Conservation (phyloP, 1,284 basidiomycete species). For the Takashimella tepidaria region DNA sequence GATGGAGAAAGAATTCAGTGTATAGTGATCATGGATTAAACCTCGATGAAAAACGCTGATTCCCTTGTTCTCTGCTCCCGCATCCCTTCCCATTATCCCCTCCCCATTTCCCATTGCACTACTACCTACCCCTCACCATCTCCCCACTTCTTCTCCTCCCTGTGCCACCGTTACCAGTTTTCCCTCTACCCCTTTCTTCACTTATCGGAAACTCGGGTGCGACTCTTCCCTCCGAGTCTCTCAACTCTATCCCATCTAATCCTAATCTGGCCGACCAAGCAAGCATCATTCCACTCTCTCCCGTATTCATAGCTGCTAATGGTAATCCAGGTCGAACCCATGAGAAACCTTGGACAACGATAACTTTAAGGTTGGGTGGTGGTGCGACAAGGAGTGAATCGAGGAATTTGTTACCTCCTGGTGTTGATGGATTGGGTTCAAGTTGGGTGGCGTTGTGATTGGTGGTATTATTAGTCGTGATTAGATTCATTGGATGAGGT, state of each 20-base stretch:
- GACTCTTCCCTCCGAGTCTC: constrained; percentile 35
- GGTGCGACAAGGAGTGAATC: constrained; percentile 6
- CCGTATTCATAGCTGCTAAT: constrained; percentile 32
- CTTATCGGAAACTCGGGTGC: constrained; percentile 17
- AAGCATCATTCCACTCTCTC: constrained; percentile 39
- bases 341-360: constrained; percentile 39
- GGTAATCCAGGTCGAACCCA: constrained; percentile 38
- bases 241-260: constrained; percentile 23
- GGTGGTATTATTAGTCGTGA: not conserved
- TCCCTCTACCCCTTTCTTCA: not conserved
- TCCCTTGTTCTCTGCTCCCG: too few relatives aligned
- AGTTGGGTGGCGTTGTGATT: not conserved
- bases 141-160: not conserved
- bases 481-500: not conserved
- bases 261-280: constrained; percentile 25
- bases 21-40: too few relatives aligned
- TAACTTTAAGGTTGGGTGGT: constrained; percentile 7
- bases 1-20: too few relatives aligned
- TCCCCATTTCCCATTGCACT: not conserved
- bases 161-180: not conserved
- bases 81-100: not conserved
- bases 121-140: not conserved
- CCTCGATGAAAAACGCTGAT: too few relatives aligned
- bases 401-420: constrained; percentile 17
- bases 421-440: not conserved